phyloP scores from a whole-genome alignment of 2,329 filamentous ascomycete species.

The Sporothrix luriei region DNA sequence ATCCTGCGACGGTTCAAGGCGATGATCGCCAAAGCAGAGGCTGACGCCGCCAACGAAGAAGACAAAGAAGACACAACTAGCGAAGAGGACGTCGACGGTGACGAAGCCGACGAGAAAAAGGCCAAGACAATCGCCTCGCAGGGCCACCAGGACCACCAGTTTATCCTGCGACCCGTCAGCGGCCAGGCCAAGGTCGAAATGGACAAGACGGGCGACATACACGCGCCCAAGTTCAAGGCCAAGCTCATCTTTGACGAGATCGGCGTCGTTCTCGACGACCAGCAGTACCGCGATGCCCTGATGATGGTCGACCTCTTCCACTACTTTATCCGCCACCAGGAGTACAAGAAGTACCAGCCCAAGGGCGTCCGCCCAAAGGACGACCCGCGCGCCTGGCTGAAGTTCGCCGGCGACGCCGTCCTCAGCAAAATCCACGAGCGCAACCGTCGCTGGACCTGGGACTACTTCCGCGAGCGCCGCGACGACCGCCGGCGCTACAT shows the following conservation, averaged over 20 bases:
- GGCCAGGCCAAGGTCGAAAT: slow-evolving; percentile 93
- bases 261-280: slow-evolving; percentile 93
- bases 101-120: slow-evolving; percentile 50
- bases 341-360: slow-evolving; percentile 91
- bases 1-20: slow-evolving; percentile 75
- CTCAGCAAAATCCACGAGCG: slow-evolving; percentile 92
- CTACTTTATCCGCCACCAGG: slow-evolving; percentile 95
- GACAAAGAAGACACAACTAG: not conserved
- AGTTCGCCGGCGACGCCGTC: slow-evolving; percentile 86
- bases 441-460: slow-evolving; percentile 94
- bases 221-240: slow-evolving; percentile 84
- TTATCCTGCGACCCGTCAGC: slow-evolving; percentile 92
- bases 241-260: slow-evolving; percentile 95
- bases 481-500: slow-evolving; percentile 91
- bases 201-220: slow-evolving; percentile 83
- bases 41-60: not conserved
- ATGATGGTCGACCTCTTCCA: slow-evolving; percentile 99
- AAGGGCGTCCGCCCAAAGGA: slow-evolving; percentile 80
- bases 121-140: slow-evolving; percentile 26
- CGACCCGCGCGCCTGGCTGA: slow-evolving; percentile 88
- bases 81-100: slow-evolving; percentile 51
- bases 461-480: slow-evolving; percentile 86
- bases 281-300: slow-evolving; percentile 93
- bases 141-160: slow-evolving; percentile 66
- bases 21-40: slow-evolving; percentile 71